These are phyloP conservation scores for Claviceps spartinae DNA, from an alignment of 2,329 filamentous ascomycete species.

Conservation along the genomic window DNA sequence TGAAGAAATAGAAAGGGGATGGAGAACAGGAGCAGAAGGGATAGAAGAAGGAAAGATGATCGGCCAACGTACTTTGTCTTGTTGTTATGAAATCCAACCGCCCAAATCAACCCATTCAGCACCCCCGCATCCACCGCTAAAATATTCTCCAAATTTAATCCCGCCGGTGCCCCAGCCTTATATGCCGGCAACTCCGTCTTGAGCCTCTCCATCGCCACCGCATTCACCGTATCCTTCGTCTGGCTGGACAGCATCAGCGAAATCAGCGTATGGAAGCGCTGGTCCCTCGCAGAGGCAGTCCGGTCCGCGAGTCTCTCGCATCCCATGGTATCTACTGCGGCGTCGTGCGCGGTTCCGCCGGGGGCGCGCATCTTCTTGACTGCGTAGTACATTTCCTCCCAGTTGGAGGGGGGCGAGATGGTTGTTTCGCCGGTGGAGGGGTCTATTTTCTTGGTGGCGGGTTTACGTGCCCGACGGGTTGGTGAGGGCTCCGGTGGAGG, in stretches of 20 bases:
- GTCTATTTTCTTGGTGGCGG: constrained; percentile 30
- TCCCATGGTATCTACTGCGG: constrained; percentile 95
- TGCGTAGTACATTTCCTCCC: constrained; percentile 67
- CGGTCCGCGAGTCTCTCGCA: constrained; percentile 62
- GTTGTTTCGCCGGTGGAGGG: constrained; percentile 25
- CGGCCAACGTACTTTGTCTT: constrained; percentile 51
- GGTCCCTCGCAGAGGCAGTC: constrained; percentile 36
- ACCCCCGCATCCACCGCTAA: constrained; percentile 52
- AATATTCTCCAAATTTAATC: constrained; percentile 64
- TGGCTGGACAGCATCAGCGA: constrained; percentile 85
- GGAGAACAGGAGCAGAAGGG: neutral
- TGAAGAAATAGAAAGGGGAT: neutral
- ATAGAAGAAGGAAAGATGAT: neutral
- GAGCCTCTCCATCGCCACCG: constrained; percentile 65
- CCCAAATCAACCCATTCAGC: constrained; percentile 62
- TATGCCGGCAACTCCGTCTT: constrained; percentile 56
- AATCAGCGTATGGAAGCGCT: constrained; percentile 74
- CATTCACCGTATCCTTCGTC: constrained; percentile 85
- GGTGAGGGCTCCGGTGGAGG: constrained; percentile 16
- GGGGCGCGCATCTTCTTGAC: constrained; percentile 62
- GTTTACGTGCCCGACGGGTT: constrained; percentile 25
- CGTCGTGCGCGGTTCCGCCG: constrained; percentile 47
- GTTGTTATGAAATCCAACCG: constrained; percentile 89
- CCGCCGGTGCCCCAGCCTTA: constrained; percentile 27
- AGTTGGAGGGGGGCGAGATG: constrained; percentile 56